Evolutionary conservation across 1,284 basidiomycete genomes (phyloP).

Genomic region (Pterulicium gracile): DNA sequence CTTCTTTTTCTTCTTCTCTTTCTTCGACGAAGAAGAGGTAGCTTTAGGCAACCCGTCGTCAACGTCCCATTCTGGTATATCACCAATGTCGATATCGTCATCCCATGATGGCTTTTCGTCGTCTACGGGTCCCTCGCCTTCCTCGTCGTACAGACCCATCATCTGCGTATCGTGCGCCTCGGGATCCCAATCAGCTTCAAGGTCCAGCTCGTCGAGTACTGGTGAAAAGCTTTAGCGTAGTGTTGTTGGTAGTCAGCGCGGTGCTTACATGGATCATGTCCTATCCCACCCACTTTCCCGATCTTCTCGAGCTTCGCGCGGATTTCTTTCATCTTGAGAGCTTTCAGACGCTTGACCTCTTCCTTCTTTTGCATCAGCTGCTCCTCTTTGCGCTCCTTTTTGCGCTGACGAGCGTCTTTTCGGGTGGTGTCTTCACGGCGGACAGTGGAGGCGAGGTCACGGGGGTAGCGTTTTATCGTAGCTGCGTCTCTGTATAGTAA

Average conservation of each 20-base stretch:
- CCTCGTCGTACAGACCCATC: slow-evolving; percentile 50
- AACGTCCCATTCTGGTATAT: slow-evolving; percentile 29
- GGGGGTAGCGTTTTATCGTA: slow-evolving; percentile 73
- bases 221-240: no score
- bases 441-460: slow-evolving; percentile 57
- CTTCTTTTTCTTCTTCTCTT: slow-evolving; percentile 44
- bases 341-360: slow-evolving; percentile 71
- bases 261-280: slow-evolving; percentile 34
- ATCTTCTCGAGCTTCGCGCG: slow-evolving; percentile 66
- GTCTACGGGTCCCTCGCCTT: slow-evolving; percentile 27
- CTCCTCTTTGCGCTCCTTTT: slow-evolving; percentile 69
- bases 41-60: neutral
- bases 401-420: slow-evolving; percentile 71
- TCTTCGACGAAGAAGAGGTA: slow-evolving; percentile 16
- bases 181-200: slow-evolving; percentile 80
- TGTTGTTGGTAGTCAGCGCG: no score
- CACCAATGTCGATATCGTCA: slow-evolving; percentile 75
- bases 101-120: slow-evolving; percentile 80
- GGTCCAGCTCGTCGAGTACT: slow-evolving; percentile 55
- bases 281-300: slow-evolving; percentile 51
- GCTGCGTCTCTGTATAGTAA: slow-evolving; percentile 45
- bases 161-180: slow-evolving; percentile 72
- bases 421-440: slow-evolving; percentile 73
- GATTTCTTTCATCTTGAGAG: slow-evolving; percentile 78
- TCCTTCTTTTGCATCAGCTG: slow-evolving; percentile 69